Evolutionary conservation across 202 grass and related monocot genomes (phyloP), one percentile per base, ranked within the genome.

Genomic region (Zoysia matrella): DNA sequence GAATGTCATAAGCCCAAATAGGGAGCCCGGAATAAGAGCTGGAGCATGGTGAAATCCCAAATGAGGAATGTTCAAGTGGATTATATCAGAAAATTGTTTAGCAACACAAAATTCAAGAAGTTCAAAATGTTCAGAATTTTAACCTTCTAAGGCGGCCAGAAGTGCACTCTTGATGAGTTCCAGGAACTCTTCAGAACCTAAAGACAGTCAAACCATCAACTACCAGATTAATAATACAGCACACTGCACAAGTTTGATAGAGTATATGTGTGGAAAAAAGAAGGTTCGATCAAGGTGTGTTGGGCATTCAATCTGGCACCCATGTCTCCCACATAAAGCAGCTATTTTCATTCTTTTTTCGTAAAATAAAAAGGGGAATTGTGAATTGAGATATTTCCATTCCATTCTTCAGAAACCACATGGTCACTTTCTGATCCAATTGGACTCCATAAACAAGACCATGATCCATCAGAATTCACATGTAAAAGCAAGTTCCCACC

Each of bases 141-240:
- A 69, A 99, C 96, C 96, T 96, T 99, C 89, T 70, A 96, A 91
- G 48, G 93, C 90, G 15, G 96, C 93, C 79, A 94, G 84, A 87
- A 99, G 91, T 0, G 93, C 87, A 73, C 93, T 96, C 81, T 94
- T 99, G 74, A 94, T 80, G 39, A 96, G 91, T 82, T 99, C 93
- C 64, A 99, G 87, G 69, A 94, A 96, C 39, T 99, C 96, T 85
- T 99, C 96, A 36, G 93, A 99, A 92, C 91, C 96, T 96, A 78
- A 85, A 85, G 3, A 71, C 65, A 83, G 64, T 53, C 8, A 79
- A 5, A 79, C 10, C 64, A 66, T 75, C 72, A 70, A 82, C 48
- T 67, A 47, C 48, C 6, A 73, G 2, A 71, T 67, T 77, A 60
- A 67, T 47, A 52, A 16, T 18, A 71, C 16, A 81, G 70, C 55